Conservation (phyloP, 257 asterid species). For the Gentiana straminea region DNA sequence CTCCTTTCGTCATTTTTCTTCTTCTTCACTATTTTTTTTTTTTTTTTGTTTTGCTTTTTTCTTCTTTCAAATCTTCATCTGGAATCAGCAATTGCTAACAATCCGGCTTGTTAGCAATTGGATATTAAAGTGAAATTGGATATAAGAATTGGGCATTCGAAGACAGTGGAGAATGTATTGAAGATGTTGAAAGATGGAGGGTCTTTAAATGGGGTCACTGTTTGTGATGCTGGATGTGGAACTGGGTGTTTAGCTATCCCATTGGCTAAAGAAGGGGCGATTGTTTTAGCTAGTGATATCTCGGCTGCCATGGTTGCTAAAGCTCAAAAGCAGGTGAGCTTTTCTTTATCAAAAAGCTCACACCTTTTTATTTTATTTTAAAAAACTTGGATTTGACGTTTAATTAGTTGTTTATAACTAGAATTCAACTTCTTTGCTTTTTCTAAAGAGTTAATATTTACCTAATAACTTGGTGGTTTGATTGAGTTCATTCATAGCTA, state of each 20-base stretch:
- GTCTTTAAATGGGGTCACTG: conserved; percentile 50
- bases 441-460: too few species aligned
- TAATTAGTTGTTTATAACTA: too few species aligned
- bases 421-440: too few species aligned
- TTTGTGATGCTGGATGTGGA: conserved; percentile 96
- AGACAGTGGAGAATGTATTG: conserved; percentile 77
- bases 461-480: too few species aligned
- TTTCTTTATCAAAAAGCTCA: not conserved
- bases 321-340: conserved; percentile 63
- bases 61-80: too few species aligned
- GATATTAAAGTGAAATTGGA: conserved; percentile 51
- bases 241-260: conserved; percentile 85
- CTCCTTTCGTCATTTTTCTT: too few species aligned
- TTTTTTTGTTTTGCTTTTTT: too few species aligned
- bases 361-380: not conserved
- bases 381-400: too few species aligned
- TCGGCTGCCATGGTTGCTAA: conserved; percentile 94
- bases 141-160: conserved; percentile 74
- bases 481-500: too few species aligned
- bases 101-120: too few species aligned
- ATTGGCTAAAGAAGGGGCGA: conserved; percentile 79
- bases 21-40: too few species aligned
- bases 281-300: conserved; percentile 80
- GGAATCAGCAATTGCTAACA: too few species aligned
- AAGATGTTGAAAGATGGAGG: conserved; percentile 77